Conservation (phyloP, 208 protist species). For the Trypanosoma lewisi region DNA sequence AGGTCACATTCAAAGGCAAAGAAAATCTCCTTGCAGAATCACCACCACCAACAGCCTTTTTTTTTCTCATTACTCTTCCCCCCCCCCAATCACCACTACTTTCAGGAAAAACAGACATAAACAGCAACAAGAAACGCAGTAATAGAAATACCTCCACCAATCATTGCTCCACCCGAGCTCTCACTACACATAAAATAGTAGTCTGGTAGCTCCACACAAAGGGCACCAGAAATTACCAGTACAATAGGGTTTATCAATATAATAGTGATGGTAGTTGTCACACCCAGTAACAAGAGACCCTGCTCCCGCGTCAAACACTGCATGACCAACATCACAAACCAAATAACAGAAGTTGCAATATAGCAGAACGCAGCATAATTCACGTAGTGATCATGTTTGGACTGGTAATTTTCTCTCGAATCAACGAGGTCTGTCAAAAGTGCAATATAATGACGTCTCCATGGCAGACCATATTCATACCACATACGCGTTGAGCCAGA, state of each 20-base stretch:
- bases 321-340: constrained; percentile 51
- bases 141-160: constrained; percentile 64
- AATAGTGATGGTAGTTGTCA: constrained; percentile 53
- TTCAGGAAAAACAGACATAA: constrained; percentile 52
- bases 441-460: constrained; percentile 62
- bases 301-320: constrained; percentile 59
- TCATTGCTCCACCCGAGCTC: constrained; percentile 54
- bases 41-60: too few relatives aligned
- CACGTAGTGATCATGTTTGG: constrained; percentile 61
- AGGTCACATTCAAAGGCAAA: too few relatives aligned
- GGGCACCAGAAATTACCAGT: constrained; percentile 54
- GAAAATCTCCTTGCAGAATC: too few relatives aligned
- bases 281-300: constrained; percentile 53
- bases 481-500: constrained; percentile 53
- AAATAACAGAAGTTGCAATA: constrained; percentile 45
- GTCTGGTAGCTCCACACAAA: constrained; percentile 63
- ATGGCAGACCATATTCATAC: constrained; percentile 46
- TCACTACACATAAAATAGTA: constrained; percentile 68
- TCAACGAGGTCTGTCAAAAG: constrained; percentile 37
- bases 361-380: constrained; percentile 56
- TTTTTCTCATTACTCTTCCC: constrained; percentile 4
- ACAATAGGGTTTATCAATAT: constrained; percentile 70
- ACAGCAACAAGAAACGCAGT: constrained; percentile 46
- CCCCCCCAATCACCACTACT: background rate
- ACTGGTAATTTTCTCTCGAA: constrained; percentile 29